Evolutionary conservation across 768 basidiomycete genomes (phyloP), one percentile per base, ranked within the genome.

Genomic region (Amanita fuliginea): DNA sequence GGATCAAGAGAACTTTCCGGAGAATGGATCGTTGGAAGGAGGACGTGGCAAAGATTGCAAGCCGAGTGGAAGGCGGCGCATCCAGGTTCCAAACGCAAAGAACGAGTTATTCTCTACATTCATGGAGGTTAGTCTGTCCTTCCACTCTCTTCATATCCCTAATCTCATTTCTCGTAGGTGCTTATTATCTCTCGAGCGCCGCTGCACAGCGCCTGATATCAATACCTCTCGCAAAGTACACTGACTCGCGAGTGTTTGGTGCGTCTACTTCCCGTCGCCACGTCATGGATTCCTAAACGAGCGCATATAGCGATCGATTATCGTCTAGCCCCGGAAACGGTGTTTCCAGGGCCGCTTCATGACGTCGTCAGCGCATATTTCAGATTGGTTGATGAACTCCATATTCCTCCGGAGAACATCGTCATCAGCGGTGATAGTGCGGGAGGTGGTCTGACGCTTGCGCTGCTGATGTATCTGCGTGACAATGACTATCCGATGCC

Each of bases 11-110:
- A 94, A 59, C 73, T 99, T 26, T 81, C 81, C 1, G 95, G 92
- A 0, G 95, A 99, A 70, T 99, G 95, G 95, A 83, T 98, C 19
- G 86, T 97, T n/a, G 90, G 90, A 32, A 86, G 86, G 63, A 80
- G 79, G 54, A 78, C 94, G 0, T 99, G 95, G 95, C 81, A 81
- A 54, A 70, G 80, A 24, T 71, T 96, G 55, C 92, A 96, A 59
- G 68, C 75, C 13, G 90, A 94, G 58, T 87, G 88, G 79, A 81
- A 76, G 59, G 70, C 75, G 14, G 61, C 70, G n/a, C 60, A 51
- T 37, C 54, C 58, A 46, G 59, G 56, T 46, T 51, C 55, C 16
- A 61, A 48, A 68, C 67, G 57, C 74, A 77, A 78, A 56, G 86
- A 95, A 51, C 75, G 86, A 43, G 83, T 97, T 24, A 80, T 96